Percentiles rank a stretch among this genome's conserved stretches.
These are phyloP conservation scores for Hymenoscyphus fructigenus DNA, from an alignment of 2,329 filamentous ascomycete genomes.

Conservation along the genomic window DNA sequence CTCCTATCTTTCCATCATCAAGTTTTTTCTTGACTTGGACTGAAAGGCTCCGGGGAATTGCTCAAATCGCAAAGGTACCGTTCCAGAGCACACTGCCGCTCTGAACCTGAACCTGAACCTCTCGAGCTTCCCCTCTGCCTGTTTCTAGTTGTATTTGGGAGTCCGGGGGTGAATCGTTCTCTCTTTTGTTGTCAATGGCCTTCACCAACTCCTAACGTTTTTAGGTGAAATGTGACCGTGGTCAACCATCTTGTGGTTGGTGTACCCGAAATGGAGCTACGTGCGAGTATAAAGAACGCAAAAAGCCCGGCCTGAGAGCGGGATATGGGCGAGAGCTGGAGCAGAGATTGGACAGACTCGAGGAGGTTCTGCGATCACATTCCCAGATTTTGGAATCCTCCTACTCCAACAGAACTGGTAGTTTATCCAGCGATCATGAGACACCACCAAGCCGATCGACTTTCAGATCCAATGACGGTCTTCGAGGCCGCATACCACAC, in stretches of 20 bases:
- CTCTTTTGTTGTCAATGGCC: neutral
- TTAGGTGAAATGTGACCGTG: slow-evolving; percentile 73
- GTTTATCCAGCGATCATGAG: slow-evolving; percentile 56
- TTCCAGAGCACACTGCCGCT: neutral
- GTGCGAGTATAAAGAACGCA: slow-evolving; percentile 69
- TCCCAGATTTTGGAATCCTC: slow-evolving; percentile 64
- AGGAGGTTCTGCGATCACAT: slow-evolving; percentile 64
- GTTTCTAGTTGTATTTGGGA: neutral
- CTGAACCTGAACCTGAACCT: neutral
- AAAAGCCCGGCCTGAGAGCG: slow-evolving; percentile 62
- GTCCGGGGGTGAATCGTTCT: neutral
- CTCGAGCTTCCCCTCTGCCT: neutral
- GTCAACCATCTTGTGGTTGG: slow-evolving; percentile 70
- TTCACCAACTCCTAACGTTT: neutral
- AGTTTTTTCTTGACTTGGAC: no score
- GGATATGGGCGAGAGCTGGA: slow-evolving; percentile 73
- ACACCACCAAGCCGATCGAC: slow-evolving; percentile 52
- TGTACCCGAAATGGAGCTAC: slow-evolving; percentile 61
- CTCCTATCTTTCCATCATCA: neutral
- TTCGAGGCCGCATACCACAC: slow-evolving; percentile 49
- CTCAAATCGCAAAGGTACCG: neutral
- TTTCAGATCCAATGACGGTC: slow-evolving; percentile 50
- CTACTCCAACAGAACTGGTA: slow-evolving; percentile 40
- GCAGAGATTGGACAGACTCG: slow-evolving; percentile 68
- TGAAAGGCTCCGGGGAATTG: neutral